Conservation (phyloP, 495 filamentous ascomycete genomes). For the Schizothecium vesticola region DNA sequence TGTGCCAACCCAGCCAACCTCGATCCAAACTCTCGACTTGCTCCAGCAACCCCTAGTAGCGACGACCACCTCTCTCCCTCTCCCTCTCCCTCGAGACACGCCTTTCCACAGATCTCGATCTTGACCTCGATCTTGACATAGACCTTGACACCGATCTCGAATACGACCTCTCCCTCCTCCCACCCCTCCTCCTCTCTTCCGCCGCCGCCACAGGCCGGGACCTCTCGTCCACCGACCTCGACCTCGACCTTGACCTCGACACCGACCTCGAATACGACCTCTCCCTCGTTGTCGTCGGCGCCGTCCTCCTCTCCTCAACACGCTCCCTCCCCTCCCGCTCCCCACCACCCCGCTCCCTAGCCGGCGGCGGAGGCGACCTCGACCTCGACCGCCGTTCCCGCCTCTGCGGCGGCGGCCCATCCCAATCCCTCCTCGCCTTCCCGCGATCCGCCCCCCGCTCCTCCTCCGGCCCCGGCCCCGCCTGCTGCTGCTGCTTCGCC, state of each 20-base stretch:
- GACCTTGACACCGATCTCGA: neutral
- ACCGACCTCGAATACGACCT: neutral
- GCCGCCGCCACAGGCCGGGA: neutral
- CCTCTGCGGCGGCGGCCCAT: conserved; percentile 1
- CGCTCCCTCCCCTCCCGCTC: conserved; percentile 12
- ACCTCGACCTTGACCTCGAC: neutral
- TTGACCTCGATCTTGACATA: neutral
- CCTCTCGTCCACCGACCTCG: neutral
- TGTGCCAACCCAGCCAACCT: neutral
- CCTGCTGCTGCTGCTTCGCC: neutral
- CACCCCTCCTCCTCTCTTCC: neutral
- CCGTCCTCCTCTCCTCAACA: neutral
- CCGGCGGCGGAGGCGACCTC: neutral
- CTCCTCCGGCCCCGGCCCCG: conserved; percentile 28
- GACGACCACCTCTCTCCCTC: neutral
- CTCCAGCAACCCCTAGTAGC: neutral
- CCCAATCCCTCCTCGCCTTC: conserved; percentile 26
- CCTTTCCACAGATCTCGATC: neutral
- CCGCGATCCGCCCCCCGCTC: conserved; percentile 38
- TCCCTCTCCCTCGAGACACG: neutral
- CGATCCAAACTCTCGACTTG: neutral
- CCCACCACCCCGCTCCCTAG: neutral
- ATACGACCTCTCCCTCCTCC: neutral
- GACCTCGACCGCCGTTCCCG: neutral
- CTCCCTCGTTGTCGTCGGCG: neutral